phyloP scores from a whole-genome alignment of 768 basidiomycete genomes.

The Pleurotus salmoneostramineus region DNA sequence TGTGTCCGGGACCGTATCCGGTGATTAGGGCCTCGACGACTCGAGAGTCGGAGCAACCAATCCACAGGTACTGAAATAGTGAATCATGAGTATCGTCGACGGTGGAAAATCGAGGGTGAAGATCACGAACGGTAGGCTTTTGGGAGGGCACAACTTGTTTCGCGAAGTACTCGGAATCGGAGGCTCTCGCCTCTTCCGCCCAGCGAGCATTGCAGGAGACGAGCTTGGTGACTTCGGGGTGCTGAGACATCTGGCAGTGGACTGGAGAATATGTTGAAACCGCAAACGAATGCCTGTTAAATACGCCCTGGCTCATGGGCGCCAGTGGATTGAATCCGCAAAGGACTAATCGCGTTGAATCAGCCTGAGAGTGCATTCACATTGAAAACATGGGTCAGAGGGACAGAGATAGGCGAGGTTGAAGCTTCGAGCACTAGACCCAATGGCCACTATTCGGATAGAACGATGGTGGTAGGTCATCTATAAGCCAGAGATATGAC shows the following conservation, averaged over 20 bases:
- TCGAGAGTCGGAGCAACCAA: constrained; percentile 82
- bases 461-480: no score
- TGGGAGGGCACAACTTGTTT: background rate
- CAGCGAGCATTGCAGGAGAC: constrained; percentile 22
- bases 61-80: constrained; percentile 59
- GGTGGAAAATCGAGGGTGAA: background rate
- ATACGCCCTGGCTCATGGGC: no score
- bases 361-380: no score
- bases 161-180: background rate
- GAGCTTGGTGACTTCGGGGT: constrained; percentile 17
- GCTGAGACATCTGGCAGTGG: background rate
- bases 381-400: no score
- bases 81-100: background rate
- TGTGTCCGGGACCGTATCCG: constrained; percentile 67
- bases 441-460: no score
- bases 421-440: no score
- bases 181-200: background rate
- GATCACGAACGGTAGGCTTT: background rate
- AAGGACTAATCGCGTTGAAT: no score
- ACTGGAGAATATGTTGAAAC: no score
- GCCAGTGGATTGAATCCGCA: no score
- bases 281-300: no score
- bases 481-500: no score
- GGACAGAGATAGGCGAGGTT: no score
- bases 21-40: constrained; percentile 78